Conservation (phyloP, 306 rosid genomes). For the Cercis canadensis region DNA sequence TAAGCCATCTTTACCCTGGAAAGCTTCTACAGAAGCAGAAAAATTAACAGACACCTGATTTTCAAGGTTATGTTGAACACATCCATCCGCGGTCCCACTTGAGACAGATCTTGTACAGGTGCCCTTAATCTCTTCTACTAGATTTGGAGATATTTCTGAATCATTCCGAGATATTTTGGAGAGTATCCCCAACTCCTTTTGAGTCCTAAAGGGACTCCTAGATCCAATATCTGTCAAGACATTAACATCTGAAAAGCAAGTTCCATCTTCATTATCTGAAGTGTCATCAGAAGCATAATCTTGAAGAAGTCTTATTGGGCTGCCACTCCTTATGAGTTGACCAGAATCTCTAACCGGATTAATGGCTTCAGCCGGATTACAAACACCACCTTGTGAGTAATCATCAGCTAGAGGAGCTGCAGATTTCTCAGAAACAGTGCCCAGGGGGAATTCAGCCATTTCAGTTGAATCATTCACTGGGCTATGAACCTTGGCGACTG, state of each 20-base stretch:
- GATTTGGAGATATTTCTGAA: conserved; percentile 44
- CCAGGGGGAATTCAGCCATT: conserved; percentile 40
- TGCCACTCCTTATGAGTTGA: conserved; percentile 50
- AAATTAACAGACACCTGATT: conserved; percentile 41
- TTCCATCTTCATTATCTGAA: conserved; percentile 62
- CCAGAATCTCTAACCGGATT: conserved; percentile 41
- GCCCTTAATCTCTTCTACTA: conserved; percentile 38
- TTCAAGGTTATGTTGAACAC: conserved; percentile 43
- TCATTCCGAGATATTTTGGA: conserved; percentile 43
- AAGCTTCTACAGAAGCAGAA: conserved; percentile 44
- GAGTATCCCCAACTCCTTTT: conserved; percentile 36
- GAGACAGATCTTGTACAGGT: conserved; percentile 32
- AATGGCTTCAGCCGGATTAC: conserved; percentile 43
- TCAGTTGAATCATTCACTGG: conserved; percentile 37
- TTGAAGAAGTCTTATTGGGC: conserved; percentile 82
- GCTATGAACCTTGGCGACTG: conserved; percentile 41
- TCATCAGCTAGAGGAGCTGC: conserved; percentile 36
- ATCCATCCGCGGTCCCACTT: conserved; percentile 42
- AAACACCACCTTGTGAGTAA: conserved; percentile 35
- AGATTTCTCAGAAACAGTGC: conserved; percentile 38
- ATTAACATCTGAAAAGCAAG: conserved; percentile 43
- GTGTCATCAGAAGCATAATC: conserved; percentile 82
- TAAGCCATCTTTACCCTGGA: conserved; percentile 43
- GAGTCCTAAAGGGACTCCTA: conserved; percentile 36
- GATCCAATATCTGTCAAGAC: conserved; percentile 36